A percentile compares a stretch with the other conserved stretches of the same genome.
Conservation (phyloP, 768 basidiomycete species). For the Amanita fuliginea region DNA sequence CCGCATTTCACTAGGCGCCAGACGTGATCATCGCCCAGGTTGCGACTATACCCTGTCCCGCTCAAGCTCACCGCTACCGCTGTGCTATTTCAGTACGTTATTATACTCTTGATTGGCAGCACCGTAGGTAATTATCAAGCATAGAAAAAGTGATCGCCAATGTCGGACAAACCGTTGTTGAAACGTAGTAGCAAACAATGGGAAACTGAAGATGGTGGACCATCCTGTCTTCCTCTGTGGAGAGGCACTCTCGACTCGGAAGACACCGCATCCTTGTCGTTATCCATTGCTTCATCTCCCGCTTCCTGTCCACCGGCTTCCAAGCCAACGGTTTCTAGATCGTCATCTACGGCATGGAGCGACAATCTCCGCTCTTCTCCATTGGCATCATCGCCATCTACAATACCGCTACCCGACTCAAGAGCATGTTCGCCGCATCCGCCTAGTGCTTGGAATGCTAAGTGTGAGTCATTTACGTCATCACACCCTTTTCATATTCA, state of each 20-base stretch:
- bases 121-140: not conserved
- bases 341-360: not conserved
- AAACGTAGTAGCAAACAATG: not conserved
- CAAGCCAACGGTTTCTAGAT: not conserved
- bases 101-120: not conserved
- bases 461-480: not conserved
- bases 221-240: not conserved
- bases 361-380: not conserved
- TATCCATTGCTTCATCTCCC: not conserved
- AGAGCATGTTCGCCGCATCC: not conserved
- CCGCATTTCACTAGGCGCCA: not conserved
- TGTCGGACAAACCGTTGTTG: not conserved
- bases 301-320: not conserved
- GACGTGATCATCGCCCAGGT: not conserved
- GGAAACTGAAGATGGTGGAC: no score
- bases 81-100: not conserved
- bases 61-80: not conserved
- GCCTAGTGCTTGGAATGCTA: not conserved
- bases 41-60: not conserved
- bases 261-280: not conserved
- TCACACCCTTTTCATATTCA: not conserved
- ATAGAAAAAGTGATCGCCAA: not conserved
- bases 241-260: not conserved
- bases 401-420: not conserved
- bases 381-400: not conserved